Evolutionary conservation across 2,329 filamentous ascomycete species (phyloP).

Genomic region (Trichoderma gracile): DNA sequence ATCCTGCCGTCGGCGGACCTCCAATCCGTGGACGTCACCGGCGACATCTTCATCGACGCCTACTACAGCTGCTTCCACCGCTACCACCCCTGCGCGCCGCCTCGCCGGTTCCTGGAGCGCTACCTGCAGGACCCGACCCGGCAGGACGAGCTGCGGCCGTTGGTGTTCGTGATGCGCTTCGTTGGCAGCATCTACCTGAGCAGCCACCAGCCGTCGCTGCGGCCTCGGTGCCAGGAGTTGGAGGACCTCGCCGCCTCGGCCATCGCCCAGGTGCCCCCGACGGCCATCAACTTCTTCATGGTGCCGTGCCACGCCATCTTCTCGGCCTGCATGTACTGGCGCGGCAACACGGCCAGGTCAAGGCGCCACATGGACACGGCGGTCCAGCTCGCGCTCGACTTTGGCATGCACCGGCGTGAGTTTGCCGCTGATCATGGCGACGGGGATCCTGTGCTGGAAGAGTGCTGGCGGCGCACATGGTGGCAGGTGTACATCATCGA

Average conservation of each 20-base stretch:
- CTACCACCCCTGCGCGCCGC: conserved; percentile 38
- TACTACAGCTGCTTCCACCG: conserved; percentile 42
- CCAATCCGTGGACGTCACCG: conserved; percentile 14
- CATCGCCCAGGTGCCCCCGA: background rate
- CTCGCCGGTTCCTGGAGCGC: conserved; percentile 28
- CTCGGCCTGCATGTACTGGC: conserved; percentile 42
- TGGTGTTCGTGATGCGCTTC: conserved; percentile 36
- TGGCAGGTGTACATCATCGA: conserved; percentile 68
- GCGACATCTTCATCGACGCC: conserved; percentile 35
- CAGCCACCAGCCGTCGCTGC: conserved; percentile 12
- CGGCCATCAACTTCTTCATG: conserved; percentile 32
- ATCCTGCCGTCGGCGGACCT: background rate
- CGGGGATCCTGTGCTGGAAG: conserved; percentile 51
- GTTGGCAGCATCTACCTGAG: conserved; percentile 40
- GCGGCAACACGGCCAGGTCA: conserved; percentile 32
- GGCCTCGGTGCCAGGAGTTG: background rate
- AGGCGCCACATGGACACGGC: conserved; percentile 47
- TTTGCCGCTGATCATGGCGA: conserved; percentile 53
- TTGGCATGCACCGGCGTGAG: conserved; percentile 59
- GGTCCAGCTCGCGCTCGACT: conserved; percentile 57
- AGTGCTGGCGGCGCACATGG: conserved; percentile 69
- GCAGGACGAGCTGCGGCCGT: conserved; percentile 27
- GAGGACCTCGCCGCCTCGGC: conserved; percentile 24
- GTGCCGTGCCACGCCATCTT: conserved; percentile 42
- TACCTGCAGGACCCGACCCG: conserved; percentile 16